Evolutionary conservation across 1,284 basidiomycete genomes (phyloP).

Genomic region (Cutaneotrichosporon mucoides): DNA sequence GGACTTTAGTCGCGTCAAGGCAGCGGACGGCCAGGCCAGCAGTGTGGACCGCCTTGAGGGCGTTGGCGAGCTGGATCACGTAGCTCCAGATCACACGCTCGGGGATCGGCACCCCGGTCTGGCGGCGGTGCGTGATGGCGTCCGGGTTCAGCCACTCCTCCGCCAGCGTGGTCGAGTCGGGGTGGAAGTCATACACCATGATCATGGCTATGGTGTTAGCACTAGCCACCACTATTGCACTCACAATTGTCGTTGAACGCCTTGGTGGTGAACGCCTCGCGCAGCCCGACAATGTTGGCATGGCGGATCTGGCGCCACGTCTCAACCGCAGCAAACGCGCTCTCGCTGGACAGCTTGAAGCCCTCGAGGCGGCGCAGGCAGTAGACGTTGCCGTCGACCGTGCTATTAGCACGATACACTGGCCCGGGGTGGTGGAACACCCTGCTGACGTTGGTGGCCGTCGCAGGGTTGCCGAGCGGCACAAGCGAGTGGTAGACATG

Average conservation of each 20-base stretch:
- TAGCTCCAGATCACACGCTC: constrained; percentile 94
- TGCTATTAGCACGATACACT: constrained; percentile 76
- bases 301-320: constrained; percentile 82
- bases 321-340: constrained; percentile 78
- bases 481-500: constrained; percentile 87
- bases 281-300: constrained; percentile 77
- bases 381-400: constrained; percentile 73
- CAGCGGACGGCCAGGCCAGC: constrained; percentile 75
- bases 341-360: constrained; percentile 74
- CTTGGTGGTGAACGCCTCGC: constrained; percentile 93
- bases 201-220: constrained; percentile 64
- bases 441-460: constrained; percentile 61
- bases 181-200: constrained; percentile 87
- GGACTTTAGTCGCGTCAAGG: constrained; percentile 81
- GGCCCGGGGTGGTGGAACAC: constrained; percentile 65
- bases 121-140: constrained; percentile 30
- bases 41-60: constrained; percentile 80
- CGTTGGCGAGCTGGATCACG: constrained; percentile 82
- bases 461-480: constrained; percentile 54
- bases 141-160: constrained; percentile 58
- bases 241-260: constrained; percentile 88
- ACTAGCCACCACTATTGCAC: constrained; percentile 26
- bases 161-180: constrained; percentile 75
- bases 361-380: constrained; percentile 80
- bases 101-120: constrained; percentile 53